A percentile compares a stretch with the other conserved stretches of the same genome.
Conservation (phyloP, 2,329 filamentous ascomycete genomes). For the Nakataea oryzae region DNA sequence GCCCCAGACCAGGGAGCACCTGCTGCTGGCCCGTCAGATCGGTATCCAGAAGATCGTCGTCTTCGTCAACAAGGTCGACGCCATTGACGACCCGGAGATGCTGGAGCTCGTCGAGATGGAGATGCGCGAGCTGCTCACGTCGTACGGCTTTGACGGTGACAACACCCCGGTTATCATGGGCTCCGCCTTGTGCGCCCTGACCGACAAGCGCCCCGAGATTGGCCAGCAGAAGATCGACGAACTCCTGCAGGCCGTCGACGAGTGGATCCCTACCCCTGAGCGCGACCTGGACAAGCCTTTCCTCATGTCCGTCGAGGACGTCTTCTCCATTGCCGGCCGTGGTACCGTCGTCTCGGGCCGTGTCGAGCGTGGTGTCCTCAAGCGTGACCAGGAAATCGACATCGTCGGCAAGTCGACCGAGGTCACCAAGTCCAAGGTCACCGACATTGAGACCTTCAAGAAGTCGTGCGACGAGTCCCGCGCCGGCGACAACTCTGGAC, state of each 20-base stretch:
- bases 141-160: conserved; percentile 96
- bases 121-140: conserved; percentile 91
- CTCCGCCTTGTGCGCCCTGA: conserved; percentile 88
- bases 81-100: conserved; percentile 97
- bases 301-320: conserved; percentile 95
- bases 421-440: conserved; percentile 96
- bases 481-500: conserved; percentile 95
- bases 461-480: conserved; percentile 96
- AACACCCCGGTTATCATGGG: conserved; percentile 96
- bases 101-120: conserved; percentile 99
- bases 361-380: conserved; percentile 90
- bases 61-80: conserved; percentile 99
- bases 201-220: conserved; percentile 78
- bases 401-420: conserved; percentile 76
- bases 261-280: conserved; percentile 91
- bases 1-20: conserved; percentile 97
- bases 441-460: conserved; percentile 99
- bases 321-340: conserved; percentile 84
- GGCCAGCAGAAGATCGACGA: conserved; percentile 82
- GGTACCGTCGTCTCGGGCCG: conserved; percentile 94
- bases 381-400: conserved; percentile 91
- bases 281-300: conserved; percentile 97
- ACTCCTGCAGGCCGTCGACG: conserved; percentile 80
- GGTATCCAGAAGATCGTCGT: conserved; percentile 97
- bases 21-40: conserved; percentile 94